Base-by-base conservation (phyloP, 1,284 basidiomycete genomes). In the Malassezia vespertilionis region DNA sequence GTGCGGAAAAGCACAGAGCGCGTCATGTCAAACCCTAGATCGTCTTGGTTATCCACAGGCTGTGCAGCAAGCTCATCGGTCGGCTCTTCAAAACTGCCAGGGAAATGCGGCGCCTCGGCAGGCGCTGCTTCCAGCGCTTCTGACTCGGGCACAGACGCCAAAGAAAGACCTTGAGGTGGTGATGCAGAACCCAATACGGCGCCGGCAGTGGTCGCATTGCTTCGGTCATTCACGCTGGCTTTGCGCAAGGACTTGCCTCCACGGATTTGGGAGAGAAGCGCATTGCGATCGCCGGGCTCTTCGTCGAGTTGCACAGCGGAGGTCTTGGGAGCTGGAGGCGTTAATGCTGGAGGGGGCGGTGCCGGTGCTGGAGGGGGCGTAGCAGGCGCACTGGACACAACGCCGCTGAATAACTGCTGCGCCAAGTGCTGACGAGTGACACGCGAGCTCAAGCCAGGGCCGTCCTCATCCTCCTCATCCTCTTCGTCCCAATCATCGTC, bases 161-260 rank as follows among this genome's bases (percentile, higher is more conserved):
- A 31, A 20, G 45, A 41, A n/a, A 39, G n/a, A 33, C 54, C 36
- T 12, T 17, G 74, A n/a, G 86, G 82, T 2, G 79, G 79, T 35
- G 72, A 69, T 52, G 86, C 84, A 24, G 83, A 74, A 78, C 76
- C 86, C 10, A 96, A 64, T 6, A 93, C 84, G 41, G 74, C 79
- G 2, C 90, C 89, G 11, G 82, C 77, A 1, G 81, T 74, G 0
- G 76, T 70, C 5, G 83, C 79, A 0, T 72, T 79, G 56, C 84
- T 87, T 55, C 83, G 82, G 67, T 96, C 91, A 46, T 83, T 79
- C 1, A 90, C 96, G 53, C 80, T 77, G 0, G 86, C 74, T 72
- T 87, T 87, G 48, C 78, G 79, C 53, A 97, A 74, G 54, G 74
- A 78, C 28, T 79, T 72, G 1, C 91, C 91, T 5, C 81, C 79